Percentiles rank a stretch among this genome's conserved stretches.
These are phyloP conservation scores for Penicillium chermesinum DNA, from an alignment of 495 filamentous ascomycete species.

Conservation along the genomic window DNA sequence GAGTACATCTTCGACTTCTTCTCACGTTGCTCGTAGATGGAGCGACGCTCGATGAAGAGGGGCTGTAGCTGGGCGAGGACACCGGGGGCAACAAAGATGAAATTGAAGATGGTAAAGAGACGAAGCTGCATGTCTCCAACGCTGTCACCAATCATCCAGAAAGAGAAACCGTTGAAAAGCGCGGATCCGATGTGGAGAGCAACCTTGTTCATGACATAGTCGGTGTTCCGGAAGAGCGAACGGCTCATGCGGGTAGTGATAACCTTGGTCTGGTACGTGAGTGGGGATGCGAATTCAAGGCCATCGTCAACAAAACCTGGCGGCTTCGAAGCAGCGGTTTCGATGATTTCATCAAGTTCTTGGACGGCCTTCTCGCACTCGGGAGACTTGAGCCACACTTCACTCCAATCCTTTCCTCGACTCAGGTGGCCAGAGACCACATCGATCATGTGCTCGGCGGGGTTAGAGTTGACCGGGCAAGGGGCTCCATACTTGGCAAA, in stretches of 20 bases:
- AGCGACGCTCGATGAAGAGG: conserved; percentile 47
- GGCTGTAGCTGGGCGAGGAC: conserved; percentile 50
- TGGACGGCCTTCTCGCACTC: conserved; percentile 38
- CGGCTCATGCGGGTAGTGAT: conserved; percentile 54
- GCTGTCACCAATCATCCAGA: conserved; percentile 33
- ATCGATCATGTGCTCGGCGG: conserved; percentile 92
- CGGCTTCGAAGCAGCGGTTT: conserved; percentile 30
- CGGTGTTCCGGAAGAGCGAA: conserved; percentile 55
- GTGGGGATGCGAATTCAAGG: conserved; percentile 54
- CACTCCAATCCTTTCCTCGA: conserved; percentile 52
- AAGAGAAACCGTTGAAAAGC: conserved; percentile 40
- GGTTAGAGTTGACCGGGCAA: conserved; percentile 68
- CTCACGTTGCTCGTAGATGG: conserved; percentile 49
- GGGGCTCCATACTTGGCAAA: conserved; percentile 70
- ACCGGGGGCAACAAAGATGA: conserved; percentile 46
- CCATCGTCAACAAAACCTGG: conserved; percentile 33
- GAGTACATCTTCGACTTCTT: conserved; percentile 51
- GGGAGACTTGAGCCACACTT: conserved; percentile 57
- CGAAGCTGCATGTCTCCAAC: conserved; percentile 28
- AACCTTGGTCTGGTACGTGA: conserved; percentile 52
- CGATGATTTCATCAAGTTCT: conserved; percentile 53
- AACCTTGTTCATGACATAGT: conserved; percentile 63
- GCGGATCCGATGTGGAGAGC: conserved; percentile 31
- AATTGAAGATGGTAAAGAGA: conserved; percentile 47
- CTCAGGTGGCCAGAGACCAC: conserved; percentile 51